Evolutionary conservation across 1,284 basidiomycete genomes (phyloP).

Genomic region (Fomitiporia mediterranea): DNA sequence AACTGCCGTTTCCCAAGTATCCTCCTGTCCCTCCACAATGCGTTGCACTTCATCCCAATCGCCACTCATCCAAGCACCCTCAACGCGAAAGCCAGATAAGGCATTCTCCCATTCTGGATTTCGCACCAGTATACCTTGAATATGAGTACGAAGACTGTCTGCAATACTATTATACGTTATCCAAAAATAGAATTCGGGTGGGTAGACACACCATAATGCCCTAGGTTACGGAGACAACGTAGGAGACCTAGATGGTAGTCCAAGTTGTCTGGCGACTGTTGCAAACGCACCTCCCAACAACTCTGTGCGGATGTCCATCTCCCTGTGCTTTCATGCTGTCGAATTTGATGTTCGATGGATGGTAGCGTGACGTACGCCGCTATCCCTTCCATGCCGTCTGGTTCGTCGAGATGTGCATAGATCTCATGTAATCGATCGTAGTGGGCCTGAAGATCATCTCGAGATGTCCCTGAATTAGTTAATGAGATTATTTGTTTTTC

Average conservation of each 20-base stretch:
- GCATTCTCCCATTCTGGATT: constrained; percentile 82
- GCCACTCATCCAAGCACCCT: constrained; percentile 94
- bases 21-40: constrained; percentile 49
- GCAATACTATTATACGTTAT: constrained; percentile 11
- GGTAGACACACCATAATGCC: constrained; percentile 82
- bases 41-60: constrained; percentile 83
- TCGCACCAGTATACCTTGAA: constrained; percentile 83
- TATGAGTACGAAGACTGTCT: constrained; percentile 97
- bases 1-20: constrained; percentile 68
- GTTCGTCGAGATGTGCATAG: constrained; percentile 94
- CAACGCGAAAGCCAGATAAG: constrained; percentile 83
- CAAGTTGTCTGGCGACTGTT: constrained; percentile 86
- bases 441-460: constrained; percentile 63
- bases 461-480: constrained; percentile 39
- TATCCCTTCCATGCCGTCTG: constrained; percentile 99
- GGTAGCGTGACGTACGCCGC: constrained; percentile 88
- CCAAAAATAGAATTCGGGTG: background rate
- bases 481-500: constrained; percentile 74
- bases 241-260: constrained; percentile 88
- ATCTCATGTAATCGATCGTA: constrained; percentile 95
- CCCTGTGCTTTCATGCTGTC: constrained; percentile 97
- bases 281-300: constrained; percentile 98
- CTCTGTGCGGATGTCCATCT: constrained; percentile 98
- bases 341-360: constrained; percentile 93
- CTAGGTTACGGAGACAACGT: constrained; percentile 89